Conservation (phyloP, 2,329 filamentous ascomycete genomes). For the Claviceps sorghi region DNA sequence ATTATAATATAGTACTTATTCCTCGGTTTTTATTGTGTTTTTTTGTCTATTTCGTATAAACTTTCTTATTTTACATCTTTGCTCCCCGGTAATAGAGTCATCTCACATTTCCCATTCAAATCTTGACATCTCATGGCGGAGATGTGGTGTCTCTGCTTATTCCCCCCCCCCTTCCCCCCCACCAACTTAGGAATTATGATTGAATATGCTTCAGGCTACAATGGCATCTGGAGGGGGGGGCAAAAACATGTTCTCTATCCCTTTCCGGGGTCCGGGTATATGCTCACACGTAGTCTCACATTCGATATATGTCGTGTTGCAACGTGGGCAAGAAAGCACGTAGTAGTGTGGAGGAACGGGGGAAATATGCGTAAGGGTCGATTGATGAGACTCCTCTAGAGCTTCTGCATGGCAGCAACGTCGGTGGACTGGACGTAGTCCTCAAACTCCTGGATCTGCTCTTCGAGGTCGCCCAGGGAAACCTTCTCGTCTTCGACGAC, state of each 20-base stretch:
- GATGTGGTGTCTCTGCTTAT: not conserved
- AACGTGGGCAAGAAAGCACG: not conserved
- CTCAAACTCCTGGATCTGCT: conserved; percentile 69
- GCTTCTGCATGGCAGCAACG: conserved; percentile 80
- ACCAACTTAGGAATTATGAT: not conserved
- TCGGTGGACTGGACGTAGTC: conserved; percentile 95
- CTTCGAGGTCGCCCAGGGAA: conserved; percentile 72
- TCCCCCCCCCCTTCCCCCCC: not conserved
- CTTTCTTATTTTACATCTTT: not conserved
- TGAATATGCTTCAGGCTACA: not conserved
- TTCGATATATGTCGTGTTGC: not conserved
- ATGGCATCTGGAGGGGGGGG: not conserved
- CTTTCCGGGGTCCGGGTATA: not conserved
- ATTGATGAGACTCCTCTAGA: conserved; percentile 38
- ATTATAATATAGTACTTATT: not conserved
- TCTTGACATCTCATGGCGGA: not conserved
- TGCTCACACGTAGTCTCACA: not conserved
- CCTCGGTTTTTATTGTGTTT: not conserved
- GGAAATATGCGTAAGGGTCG: not conserved
- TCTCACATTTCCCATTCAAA: not conserved
- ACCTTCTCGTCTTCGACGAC: conserved; percentile 97
- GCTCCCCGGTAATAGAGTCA: not conserved
- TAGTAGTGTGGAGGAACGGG: not conserved
- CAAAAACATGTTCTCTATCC: not conserved
- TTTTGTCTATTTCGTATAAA: not conserved